These are phyloP conservation scores for Hirsutella minnesotensis DNA, from an alignment of 2,329 filamentous ascomycete genomes.

Conservation along the genomic window DNA sequence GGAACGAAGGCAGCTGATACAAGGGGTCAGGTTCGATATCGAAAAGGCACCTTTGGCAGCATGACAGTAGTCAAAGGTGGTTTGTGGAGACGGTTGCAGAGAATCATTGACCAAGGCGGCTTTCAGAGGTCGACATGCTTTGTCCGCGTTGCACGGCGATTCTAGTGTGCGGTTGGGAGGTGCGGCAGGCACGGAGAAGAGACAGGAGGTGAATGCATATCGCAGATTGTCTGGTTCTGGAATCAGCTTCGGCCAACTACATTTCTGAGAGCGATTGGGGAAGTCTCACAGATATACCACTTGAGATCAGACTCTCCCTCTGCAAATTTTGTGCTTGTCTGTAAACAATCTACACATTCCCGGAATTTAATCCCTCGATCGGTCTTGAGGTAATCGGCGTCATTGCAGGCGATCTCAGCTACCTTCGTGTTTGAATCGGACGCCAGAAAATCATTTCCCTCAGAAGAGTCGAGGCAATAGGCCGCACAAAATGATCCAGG, in stretches of 20 bases:
- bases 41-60: slow-evolving; percentile 23
- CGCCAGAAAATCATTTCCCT: slow-evolving; percentile 20
- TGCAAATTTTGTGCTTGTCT: slow-evolving; percentile 28
- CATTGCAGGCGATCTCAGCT: slow-evolving; percentile 34
- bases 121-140: slow-evolving; percentile 28
- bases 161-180: slow-evolving; percentile 17
- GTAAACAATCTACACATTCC: slow-evolving; percentile 33
- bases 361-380: slow-evolving; percentile 31
- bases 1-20: slow-evolving; percentile 30
- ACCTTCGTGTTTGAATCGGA: slow-evolving; percentile 27
- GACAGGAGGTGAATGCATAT: slow-evolving; percentile 34
- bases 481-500: slow-evolving; percentile 38
- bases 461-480: slow-evolving; percentile 29
- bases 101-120: slow-evolving; percentile 22
- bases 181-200: slow-evolving; percentile 24
- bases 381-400: slow-evolving; percentile 25
- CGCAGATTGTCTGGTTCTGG: slow-evolving; percentile 32
- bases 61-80: slow-evolving; percentile 28
- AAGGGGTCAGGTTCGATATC: slow-evolving; percentile 19
- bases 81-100: slow-evolving; percentile 9
- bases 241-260: not conserved
- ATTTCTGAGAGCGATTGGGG: not conserved
- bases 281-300: slow-evolving; percentile 35
- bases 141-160: slow-evolving; percentile 30
- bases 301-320: slow-evolving; percentile 26